Evolutionary conservation across 176 grass and related monocot species (phyloP), one percentile per base, ranked within the genome.

Genomic region (Chloris gayana): DNA sequence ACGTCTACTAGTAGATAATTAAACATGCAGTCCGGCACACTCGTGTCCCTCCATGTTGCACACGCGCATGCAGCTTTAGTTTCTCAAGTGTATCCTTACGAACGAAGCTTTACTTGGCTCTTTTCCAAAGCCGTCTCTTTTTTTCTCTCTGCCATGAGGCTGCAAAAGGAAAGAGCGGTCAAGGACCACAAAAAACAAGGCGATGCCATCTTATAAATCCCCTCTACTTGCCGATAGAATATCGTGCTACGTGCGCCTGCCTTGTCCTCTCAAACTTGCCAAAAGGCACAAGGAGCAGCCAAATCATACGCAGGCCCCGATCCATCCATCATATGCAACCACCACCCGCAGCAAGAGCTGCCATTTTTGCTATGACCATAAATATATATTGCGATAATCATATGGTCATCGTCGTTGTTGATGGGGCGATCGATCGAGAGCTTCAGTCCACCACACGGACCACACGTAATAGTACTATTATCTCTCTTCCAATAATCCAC

Each of bases 151-250:
- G n/a, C 10, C 33, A 6, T 14, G 67, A 34, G 33, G 81, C 62
- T 26, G 33, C 81, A 67, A 84, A 68, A 46, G 49, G 57, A 84
- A 68, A 46, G 49, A 76, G 22, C 56, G 42, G 44, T 51, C 34
- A 5, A 70, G 82, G 81, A 76, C 72, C 65, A 70, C 34, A 10
- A 31, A 80, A 80, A 87, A 63, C 72, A 77, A 82, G 51, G 33
- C 0, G 35, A 82, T 9, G 14, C 51, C 18, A 35, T 80, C 18
- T 41, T 30, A n/a, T n/a, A 30, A 30, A 51, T 39, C 66, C 18
- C 31, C 45, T 18, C 54, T 14, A 74, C 69, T 61, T 60, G 39
- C 26, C 4, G 56, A 74, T 57, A 21, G 57, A 80, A 74, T 80
- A 86, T 24, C 58, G 49, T 24, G 17, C 37, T 73, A 50, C 84